These are phyloP conservation scores for Peribolospora baueri DNA, from an alignment of 768 basidiomycete species.

Conservation along the genomic window DNA sequence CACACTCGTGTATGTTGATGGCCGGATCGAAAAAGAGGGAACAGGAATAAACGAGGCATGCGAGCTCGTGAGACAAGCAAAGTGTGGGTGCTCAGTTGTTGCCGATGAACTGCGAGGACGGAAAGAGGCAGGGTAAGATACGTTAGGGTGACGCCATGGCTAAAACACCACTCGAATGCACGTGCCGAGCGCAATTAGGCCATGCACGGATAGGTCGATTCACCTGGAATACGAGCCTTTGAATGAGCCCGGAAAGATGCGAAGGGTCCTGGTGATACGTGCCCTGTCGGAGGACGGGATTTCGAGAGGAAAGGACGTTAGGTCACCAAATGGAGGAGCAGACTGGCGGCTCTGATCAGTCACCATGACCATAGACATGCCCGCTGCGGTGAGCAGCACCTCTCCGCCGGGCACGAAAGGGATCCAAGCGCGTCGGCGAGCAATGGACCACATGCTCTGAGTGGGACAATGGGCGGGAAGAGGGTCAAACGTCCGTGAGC, in stretches of 20 bases:
- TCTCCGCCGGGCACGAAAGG: conserved; percentile 23
- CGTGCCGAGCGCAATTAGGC: no score
- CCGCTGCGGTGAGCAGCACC: conserved; percentile 27
- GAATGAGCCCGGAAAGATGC: conserved; percentile 53
- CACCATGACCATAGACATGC: conserved; percentile 82
- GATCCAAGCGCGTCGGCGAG: conserved; percentile 49
- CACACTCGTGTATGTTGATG: no score
- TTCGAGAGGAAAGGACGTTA: neutral
- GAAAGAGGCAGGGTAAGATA: no score
- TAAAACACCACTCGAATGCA: no score
- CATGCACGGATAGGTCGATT: no score
- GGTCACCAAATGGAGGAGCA: neutral
- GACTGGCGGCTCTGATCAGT: conserved; percentile 12
- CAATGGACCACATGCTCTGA: conserved; percentile 70
- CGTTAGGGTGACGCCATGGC: no score
- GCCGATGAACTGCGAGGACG: no score
- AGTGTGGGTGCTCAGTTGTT: no score
- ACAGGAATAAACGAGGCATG: no score
- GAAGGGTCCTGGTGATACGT: conserved; percentile 69
- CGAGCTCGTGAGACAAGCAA: no score
- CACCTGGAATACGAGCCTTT: conserved; percentile 63
- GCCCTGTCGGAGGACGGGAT: conserved; percentile 24
- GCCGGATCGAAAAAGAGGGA: no score
- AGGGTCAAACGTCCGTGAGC: neutral
- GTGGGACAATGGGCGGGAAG: no score